Evolutionary conservation across 768 basidiomycete genomes (phyloP).

Genomic region (Termitomyces sp.): DNA sequence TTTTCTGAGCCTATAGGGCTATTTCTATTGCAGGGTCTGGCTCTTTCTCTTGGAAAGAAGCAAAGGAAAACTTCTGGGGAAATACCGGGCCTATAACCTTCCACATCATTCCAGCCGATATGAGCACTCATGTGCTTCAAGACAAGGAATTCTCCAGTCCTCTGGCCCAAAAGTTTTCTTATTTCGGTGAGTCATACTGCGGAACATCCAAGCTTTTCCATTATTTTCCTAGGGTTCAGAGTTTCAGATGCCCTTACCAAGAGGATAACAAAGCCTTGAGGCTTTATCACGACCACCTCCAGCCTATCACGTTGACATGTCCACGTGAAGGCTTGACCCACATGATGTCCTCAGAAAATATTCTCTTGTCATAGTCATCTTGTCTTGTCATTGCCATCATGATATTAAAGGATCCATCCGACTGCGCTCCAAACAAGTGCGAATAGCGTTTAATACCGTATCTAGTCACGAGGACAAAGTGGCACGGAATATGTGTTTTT

Average conservation of each 20-base stretch:
- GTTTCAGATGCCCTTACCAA: not conserved
- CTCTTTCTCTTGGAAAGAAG: not conserved
- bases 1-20: not conserved
- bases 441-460: not conserved
- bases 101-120: slow-evolving; percentile 2
- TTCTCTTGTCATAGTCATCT: not conserved
- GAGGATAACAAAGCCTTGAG: not conserved
- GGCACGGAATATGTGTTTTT: not conserved
- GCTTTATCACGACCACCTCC: not conserved
- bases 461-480: slow-evolving; percentile 2
- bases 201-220: not conserved
- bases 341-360: slow-evolving; percentile 2
- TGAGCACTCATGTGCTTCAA: not conserved
- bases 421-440: not conserved
- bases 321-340: slow-evolving; percentile 10
- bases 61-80: not conserved
- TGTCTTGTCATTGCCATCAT: not conserved
- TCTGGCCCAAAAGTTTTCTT: not conserved
- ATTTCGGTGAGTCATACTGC: not conserved
- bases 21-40: not conserved
- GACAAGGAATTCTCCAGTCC: not conserved
- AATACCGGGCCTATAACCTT: not conserved
- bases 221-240: not conserved
- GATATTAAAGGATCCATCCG: not conserved
- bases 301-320: slow-evolving; percentile 1